Conservation (phyloP, 768 basidiomycete genomes). For the Coprinellus micaceus region DNA sequence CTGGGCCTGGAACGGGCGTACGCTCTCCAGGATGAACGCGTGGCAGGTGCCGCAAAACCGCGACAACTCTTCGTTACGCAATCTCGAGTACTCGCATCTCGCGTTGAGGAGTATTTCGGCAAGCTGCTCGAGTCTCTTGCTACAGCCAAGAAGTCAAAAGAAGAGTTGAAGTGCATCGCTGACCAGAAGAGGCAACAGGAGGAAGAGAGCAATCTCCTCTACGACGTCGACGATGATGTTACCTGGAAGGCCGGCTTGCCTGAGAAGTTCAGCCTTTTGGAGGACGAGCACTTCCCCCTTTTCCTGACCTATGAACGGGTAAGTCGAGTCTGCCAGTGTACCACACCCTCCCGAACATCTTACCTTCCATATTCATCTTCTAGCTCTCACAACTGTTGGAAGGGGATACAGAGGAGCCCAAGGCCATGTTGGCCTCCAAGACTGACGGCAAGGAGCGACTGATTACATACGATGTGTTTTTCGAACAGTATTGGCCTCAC, state of each 20-base stretch:
- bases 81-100: conserved; percentile 60
- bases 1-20: conserved; percentile 21
- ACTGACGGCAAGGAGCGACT: conserved; percentile 14
- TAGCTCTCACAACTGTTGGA: conserved; percentile 51
- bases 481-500: conserved; percentile 55
- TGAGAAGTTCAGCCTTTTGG: conserved; percentile 3
- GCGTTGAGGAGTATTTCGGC: conserved; percentile 64
- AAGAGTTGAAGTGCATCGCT: conserved; percentile 8
- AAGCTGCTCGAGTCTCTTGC: conserved; percentile 6
- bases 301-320: conserved; percentile 68
- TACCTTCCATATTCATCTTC: too few relatives aligned
- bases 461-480: conserved; percentile 50
- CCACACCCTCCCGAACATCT: too few relatives aligned
- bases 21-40: neutral
- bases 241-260: conserved; percentile 11
- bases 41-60: conserved; percentile 35
- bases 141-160: conserved; percentile 8
- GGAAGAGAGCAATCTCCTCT: conserved; percentile 1
- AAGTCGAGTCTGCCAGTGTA: conserved; percentile 15
- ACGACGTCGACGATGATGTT: conserved; percentile 9
- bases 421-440: neutral
- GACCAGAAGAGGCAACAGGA: conserved; percentile 5
- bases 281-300: conserved; percentile 61
- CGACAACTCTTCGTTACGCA: conserved; percentile 74
- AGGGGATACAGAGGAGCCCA: conserved; percentile 33